Percentiles rank a stretch among this genome's conserved stretches.
Evolutionary conservation across 1,284 basidiomycete species (phyloP).

Genomic region (Cerrena zonata): DNA sequence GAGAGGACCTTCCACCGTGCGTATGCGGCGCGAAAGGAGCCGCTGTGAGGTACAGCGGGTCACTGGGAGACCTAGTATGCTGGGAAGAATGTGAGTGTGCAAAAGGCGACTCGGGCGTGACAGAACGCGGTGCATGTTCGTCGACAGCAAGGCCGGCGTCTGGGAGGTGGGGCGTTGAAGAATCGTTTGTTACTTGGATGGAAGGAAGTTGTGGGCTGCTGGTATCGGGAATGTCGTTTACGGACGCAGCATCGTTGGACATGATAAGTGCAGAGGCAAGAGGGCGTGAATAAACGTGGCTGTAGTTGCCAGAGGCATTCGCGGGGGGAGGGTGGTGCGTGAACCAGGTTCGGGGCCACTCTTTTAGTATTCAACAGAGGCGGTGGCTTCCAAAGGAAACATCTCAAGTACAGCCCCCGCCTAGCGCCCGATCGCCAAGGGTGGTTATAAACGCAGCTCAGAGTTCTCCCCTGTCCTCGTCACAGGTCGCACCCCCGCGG

Average conservation of each 20-base stretch:
- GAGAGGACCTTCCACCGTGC: slow-evolving; percentile 11
- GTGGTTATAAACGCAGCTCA: too few relatives aligned
- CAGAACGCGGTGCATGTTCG: neutral
- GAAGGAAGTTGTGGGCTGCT: slow-evolving; percentile 10
- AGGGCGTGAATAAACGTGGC: too few relatives aligned
- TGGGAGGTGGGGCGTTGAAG: slow-evolving; percentile 7
- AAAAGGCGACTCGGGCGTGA: slow-evolving; percentile 12
- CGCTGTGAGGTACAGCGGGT: slow-evolving; percentile 20
- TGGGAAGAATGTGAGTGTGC: slow-evolving; percentile 16
- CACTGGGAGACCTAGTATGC: slow-evolving; percentile 23
- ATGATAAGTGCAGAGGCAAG: slow-evolving; percentile 4
- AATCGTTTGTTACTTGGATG: slow-evolving; percentile 14
- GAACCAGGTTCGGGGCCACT: too few relatives aligned
- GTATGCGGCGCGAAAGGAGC: slow-evolving; percentile 16
- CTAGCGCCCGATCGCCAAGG: too few relatives aligned
- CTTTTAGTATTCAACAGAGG: too few relatives aligned
- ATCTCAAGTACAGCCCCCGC: too few relatives aligned
- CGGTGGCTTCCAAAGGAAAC: too few relatives aligned
- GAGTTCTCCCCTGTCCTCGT: too few relatives aligned
- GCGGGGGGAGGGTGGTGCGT: too few relatives aligned
- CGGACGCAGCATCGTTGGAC: slow-evolving; percentile 9
- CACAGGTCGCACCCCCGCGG: too few relatives aligned
- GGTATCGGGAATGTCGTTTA: slow-evolving; percentile 7
- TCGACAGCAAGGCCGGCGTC: slow-evolving; percentile 1
- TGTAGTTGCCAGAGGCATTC: too few relatives aligned